These are phyloP conservation scores for Catenaria anguillulae DNA, from an alignment of 371 early-diverging fungal genomes.

Conservation along the genomic window DNA sequence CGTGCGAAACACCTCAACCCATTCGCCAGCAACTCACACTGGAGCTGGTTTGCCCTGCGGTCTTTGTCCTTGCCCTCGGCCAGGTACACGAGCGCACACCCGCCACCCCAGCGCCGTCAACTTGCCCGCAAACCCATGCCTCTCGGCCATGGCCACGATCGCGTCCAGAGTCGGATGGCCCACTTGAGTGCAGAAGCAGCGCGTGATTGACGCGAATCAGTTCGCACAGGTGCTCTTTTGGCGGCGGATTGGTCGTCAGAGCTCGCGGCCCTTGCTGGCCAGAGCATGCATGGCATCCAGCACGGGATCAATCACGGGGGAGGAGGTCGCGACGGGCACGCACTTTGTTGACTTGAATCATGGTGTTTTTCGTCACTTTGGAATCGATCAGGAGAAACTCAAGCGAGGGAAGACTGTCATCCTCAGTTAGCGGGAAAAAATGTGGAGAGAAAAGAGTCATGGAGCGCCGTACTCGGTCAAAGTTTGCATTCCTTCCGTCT, in stretches of 20 bases:
- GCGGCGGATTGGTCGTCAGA: no score
- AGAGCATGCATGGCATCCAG: conserved; percentile 52
- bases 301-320: conserved; percentile 52
- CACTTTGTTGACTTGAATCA: conserved; percentile 67
- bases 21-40: conserved; percentile 24
- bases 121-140: conserved; percentile 54
- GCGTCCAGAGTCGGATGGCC: conserved; percentile 67
- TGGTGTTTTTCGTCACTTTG: conserved; percentile 73
- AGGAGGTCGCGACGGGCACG: conserved; percentile 37
- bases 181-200: conserved; percentile 58
- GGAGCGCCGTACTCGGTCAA: conserved; percentile 16
- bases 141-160: conserved; percentile 47
- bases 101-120: conserved; percentile 94
- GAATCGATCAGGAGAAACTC: conserved; percentile 73
- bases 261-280: neutral
- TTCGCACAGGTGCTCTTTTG: neutral
- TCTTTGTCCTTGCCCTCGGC: conserved; percentile 31
- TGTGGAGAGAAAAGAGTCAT: neutral
- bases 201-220: conserved; percentile 71
- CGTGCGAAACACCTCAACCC: conserved; percentile 61
- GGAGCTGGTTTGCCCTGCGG: conserved; percentile 25
- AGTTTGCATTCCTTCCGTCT: conserved; percentile 11
- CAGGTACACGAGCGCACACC: conserved; percentile 74
- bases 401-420: conserved; percentile 39
- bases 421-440: conserved; percentile 19